Base-by-base conservation (phyloP, 2,329 filamentous ascomycete genomes). In the Neofusicoccum parvum region DNA sequence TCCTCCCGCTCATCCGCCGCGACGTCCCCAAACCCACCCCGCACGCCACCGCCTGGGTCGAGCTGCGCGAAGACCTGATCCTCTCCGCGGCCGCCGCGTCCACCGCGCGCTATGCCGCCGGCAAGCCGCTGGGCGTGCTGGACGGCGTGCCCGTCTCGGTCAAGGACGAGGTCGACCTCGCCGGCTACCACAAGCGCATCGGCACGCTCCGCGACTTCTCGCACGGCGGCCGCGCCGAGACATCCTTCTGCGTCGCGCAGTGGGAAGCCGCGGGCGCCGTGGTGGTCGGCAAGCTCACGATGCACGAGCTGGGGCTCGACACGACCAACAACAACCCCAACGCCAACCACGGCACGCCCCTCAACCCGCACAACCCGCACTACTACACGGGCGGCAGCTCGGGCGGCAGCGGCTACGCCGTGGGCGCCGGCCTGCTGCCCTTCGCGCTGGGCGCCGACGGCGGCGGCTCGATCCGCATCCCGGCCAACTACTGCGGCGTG, bases 321-420 rank as follows among this genome's bases (percentile, higher is more conserved):
- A 92, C 90, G 0, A 93, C 86, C n/a, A 93, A 93, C 69, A 92
- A 92, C 75, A 60, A 60, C 27, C 54, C 53, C n/a, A 96, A 96
- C 72, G 86, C 88, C 5, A 83, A 82, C 45, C 89, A 87, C 73
- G 92, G 92, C 43, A 92, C 91, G 90, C 92, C 0, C 11, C 82
- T 86, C 17, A 95, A 96, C 76, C 92, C 91, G 69, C 86, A 91
- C 76, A 94, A 94, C 77, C 81, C 83, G 17, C 76, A 82, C 3
- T 95, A 93, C 81, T 96, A 93, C 74, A 88, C 90, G 4, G 92
- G 92, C 54, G 92, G 92, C 34, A 94, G 91, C 0, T 93, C 92
- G 0, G 91, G 91, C 2, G 92, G 92, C 2, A 90, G 86, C 3
- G 91, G 84, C 0, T 94, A 92, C 62, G 85, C 88, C 12, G 83